Evolutionary conservation across 2,329 filamentous ascomycete species (phyloP).

Genomic region (Penicillium sp.): DNA sequence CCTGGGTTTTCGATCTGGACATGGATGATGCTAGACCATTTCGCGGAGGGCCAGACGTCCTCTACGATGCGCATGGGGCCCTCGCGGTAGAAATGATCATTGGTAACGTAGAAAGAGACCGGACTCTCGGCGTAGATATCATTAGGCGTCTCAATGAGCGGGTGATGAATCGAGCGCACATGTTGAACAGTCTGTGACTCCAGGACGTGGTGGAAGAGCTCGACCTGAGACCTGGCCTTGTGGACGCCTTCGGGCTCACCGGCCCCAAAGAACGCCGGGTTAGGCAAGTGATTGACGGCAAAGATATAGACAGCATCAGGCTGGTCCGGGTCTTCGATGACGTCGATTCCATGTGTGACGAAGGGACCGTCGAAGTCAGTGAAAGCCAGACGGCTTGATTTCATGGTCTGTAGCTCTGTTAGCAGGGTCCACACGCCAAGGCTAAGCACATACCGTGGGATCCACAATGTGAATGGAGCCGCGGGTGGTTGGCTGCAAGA

Average conservation of each 20-base stretch:
- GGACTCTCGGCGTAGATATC: conserved; percentile 56
- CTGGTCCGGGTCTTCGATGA: conserved; percentile 53
- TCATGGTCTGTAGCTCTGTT: conserved; percentile 43
- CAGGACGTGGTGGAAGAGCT: conserved; percentile 59
- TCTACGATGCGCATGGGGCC: conserved; percentile 54
- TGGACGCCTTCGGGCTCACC: conserved; percentile 25
- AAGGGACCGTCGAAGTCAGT: conserved; percentile 57
- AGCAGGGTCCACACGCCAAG: not conserved
- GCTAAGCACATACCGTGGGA: conserved; percentile 44
- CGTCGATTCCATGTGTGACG: conserved; percentile 62
- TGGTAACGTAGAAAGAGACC: conserved; percentile 59
- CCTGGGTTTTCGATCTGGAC: conserved; percentile 39
- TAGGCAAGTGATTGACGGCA: conserved; percentile 61
- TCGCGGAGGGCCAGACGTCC: conserved; percentile 42
- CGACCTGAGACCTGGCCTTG: conserved; percentile 56
- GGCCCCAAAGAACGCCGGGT: conserved; percentile 41
- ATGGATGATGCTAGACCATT: conserved; percentile 56
- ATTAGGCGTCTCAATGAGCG: conserved; percentile 60
- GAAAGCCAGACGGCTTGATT: conserved; percentile 50
- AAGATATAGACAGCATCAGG: conserved; percentile 58
- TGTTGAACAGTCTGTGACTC: conserved; percentile 47
- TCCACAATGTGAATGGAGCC: conserved; percentile 54
- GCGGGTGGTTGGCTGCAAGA: conserved; percentile 35
- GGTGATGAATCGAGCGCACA: conserved; percentile 56
- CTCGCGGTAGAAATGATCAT: conserved; percentile 59